These are phyloP conservation scores for Ogataea neopini DNA, from an alignment of 805 yeast species.

Conservation along the genomic window DNA sequence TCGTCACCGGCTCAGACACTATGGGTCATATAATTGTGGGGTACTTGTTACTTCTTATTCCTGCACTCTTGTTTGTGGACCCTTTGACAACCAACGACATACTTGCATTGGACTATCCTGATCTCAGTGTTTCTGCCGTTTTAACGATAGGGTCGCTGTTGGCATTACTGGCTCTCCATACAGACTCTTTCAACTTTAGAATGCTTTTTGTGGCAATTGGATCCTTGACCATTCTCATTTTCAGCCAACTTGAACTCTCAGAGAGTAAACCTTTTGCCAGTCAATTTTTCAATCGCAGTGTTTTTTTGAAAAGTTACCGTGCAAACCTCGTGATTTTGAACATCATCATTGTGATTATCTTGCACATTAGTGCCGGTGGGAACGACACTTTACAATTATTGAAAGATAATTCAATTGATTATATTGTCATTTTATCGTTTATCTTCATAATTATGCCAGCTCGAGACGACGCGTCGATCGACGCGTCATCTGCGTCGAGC, in stretches of 20 bases:
- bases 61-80: constrained; percentile 22
- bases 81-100: constrained; percentile 10
- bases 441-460: constrained; percentile 19
- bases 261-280: constrained; percentile 14
- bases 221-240: constrained; percentile 28
- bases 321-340: constrained; percentile 27
- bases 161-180: constrained; percentile 13
- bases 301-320: constrained; percentile 27
- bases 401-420: constrained; percentile 11
- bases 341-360: constrained; percentile 14
- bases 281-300: constrained; percentile 25
- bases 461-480: constrained; percentile 1
- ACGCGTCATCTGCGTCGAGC: background rate
- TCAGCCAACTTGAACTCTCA: constrained; percentile 33
- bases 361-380: constrained; percentile 15
- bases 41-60: constrained; percentile 24
- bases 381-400: background rate
- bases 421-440: constrained; percentile 15
- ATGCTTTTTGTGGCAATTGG: constrained; percentile 35
- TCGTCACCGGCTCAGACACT: background rate
- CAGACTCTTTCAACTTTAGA: constrained; percentile 27
- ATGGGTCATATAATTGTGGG: constrained; percentile 14
- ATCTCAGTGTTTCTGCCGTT: constrained; percentile 14
- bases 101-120: constrained; percentile 9
- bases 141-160: constrained; percentile 13